phyloP scores from a whole-genome alignment of 164 flowering plant species.

The Echeveria elegans region DNA sequence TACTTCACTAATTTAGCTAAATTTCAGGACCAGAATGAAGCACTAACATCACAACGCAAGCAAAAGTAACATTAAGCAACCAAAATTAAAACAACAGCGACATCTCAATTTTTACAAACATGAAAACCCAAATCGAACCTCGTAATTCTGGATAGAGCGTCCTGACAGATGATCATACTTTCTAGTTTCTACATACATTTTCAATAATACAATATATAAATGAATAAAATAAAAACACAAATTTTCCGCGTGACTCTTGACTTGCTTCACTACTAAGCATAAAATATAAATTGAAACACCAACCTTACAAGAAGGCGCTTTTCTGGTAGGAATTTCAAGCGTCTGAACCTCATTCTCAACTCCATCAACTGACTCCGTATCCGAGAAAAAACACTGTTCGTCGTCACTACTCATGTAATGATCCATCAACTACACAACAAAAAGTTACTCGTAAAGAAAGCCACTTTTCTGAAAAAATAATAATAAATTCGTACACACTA shows the following conservation, averaged over 20 bases:
- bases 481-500: too few species aligned
- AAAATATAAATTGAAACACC: not conserved
- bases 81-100: not conserved
- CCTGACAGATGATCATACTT: not conserved
- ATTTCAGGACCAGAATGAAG: not conserved
- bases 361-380: conserved; percentile 4
- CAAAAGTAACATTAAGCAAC: not conserved
- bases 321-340: not conserved
- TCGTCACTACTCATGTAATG: not conserved
- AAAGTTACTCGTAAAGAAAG: not conserved
- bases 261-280: not conserved
- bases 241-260: not conserved
- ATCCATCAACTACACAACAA: not conserved
- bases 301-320: conserved; percentile 5
- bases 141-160: not conserved
- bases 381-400: conserved; percentile 3
- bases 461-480: not conserved
- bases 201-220: too few species aligned
- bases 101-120: not conserved
- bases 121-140: not conserved
- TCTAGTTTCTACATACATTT: too few species aligned
- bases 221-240: too few species aligned
- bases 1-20: not conserved
- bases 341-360: not conserved
- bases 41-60: not conserved